A percentile compares a stretch with the other conserved stretches of the same genome.
These are phyloP conservation scores for Arctium lappa DNA, from an alignment of 129 eudicot genomes.

Conservation along the genomic window DNA sequence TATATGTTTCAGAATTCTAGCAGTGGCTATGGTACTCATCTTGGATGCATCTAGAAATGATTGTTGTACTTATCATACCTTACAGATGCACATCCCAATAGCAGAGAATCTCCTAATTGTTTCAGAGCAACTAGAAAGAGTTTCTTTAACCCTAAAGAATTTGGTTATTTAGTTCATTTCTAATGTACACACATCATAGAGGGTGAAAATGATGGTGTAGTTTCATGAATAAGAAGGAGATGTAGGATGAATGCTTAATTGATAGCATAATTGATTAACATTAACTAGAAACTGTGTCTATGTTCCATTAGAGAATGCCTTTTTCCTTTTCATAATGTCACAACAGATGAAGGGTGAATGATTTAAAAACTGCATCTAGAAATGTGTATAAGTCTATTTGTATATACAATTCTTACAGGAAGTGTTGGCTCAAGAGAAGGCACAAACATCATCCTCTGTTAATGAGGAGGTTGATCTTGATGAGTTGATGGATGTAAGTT, in stretches of 20 bases:
- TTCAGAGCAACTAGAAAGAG: background rate
- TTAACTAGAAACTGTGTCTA: background rate
- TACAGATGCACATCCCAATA: too few species aligned
- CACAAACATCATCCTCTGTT: slow-evolving; percentile 54
- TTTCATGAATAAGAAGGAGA: background rate
- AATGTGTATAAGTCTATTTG: background rate
- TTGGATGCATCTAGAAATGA: too few species aligned
- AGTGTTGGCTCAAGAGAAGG: slow-evolving; percentile 72
- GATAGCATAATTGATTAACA: background rate
- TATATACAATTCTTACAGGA: slow-evolving; percentile 42
- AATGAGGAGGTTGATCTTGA: slow-evolving; percentile 91
- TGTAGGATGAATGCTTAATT: background rate
- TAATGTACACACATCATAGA: background rate
- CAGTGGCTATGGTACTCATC: too few species aligned
- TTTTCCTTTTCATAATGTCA: slow-evolving; percentile 1
- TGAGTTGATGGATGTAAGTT: slow-evolving; percentile 97
- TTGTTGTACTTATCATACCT: too few species aligned
- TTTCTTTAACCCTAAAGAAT: background rate
- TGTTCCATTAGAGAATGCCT: background rate
- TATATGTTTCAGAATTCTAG: too few species aligned
- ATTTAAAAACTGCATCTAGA: background rate
- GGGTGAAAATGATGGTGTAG: background rate
- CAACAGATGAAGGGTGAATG: background rate
- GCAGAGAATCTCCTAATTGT: background rate
- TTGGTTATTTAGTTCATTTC: background rate